A percentile compares a stretch with the other conserved stretches of the same genome.
phyloP scores from a whole-genome alignment of 1,284 basidiomycete genomes.

The Leccinum angustisporum region DNA sequence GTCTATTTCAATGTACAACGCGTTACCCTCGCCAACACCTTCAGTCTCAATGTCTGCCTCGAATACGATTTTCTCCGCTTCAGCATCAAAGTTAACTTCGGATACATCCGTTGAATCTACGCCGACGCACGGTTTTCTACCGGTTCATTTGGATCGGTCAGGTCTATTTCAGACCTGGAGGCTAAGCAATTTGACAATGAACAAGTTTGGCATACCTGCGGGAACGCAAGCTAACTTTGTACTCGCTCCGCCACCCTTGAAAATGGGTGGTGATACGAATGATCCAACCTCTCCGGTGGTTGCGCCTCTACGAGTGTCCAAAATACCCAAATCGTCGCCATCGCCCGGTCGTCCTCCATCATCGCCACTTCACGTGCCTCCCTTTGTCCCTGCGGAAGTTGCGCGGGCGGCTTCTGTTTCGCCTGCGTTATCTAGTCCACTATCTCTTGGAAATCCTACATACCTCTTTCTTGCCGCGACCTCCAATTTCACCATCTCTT shows the following conservation, averaged over 20 bases:
- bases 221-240: conserved; percentile 19
- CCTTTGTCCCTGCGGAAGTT: conserved; percentile 7
- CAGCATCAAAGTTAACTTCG: conserved; percentile 13
- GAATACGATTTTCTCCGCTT: conserved; percentile 8
- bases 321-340: conserved; percentile 23
- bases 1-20: conserved; percentile 8
- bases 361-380: conserved; percentile 15
- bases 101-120: conserved; percentile 13
- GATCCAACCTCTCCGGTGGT: conserved; percentile 12
- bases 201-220: conserved; percentile 7
- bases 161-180: conserved; percentile 29
- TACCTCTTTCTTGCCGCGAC: not conserved
- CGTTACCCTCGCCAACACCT: not conserved
- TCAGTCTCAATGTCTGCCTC: not conserved
- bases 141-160: conserved; percentile 22
- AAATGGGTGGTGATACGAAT: conserved; percentile 13
- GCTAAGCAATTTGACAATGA: conserved; percentile 19
- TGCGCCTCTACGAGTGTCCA: conserved; percentile 27
- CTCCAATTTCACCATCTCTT: conserved; percentile 4
- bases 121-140: conserved; percentile 10
- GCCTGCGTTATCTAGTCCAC: conserved; percentile 18
- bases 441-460: conserved; percentile 12
- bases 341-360: conserved; percentile 23
- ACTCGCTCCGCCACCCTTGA: conserved; percentile 26
- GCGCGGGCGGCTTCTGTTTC: conserved; percentile 13